Base-by-base conservation (phyloP, 148 eudicot genomes). In the Fagopyrum tataricum region DNA sequence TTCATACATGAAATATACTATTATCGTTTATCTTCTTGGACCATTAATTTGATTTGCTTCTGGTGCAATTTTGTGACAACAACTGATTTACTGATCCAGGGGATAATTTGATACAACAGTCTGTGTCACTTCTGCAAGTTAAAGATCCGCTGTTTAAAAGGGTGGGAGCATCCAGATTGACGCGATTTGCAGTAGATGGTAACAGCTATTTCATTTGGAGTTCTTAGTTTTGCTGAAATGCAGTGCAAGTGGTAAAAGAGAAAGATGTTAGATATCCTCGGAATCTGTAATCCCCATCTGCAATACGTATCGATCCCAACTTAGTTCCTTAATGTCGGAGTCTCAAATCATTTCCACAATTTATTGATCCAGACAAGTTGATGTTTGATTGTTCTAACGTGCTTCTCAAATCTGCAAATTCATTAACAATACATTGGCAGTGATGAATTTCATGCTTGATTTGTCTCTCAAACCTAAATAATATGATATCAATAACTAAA, bases 91-190 rank as follows among this genome's bases (percentile, higher is more conserved):
- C 64, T 62, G 79, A 31, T 40, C 80, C 76, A 94, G 98, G 98
- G 51, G 98, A 91, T 76, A 95, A 87, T 79, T 72, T 95, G 77
- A 82, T 91, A 79, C 90, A 90, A 64, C 98, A 95, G 58, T 91
- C 98, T 43, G 90, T 95, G 56, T 82, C 88, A 49, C 97, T 95
- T 80, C 77, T 95, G 84, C 88, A 84, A 69, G 98, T 88, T 26
- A 95, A 95, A 81, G 98, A 95, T 88, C 97, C 97, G 46, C 80
- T 91, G 79, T 95, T 89, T 67, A 91, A 95, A 79, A 83, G 98
- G 81, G 90, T 95, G 89, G 98, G 98, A 78, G 98, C 98, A 72
- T 95, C 97, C 72, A 83, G 98, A 83, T 76, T 95, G 79, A 85
- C 97, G 18, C 97, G 96, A 72, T 89, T 90, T 51, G 97, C 98